phyloP scores from a whole-genome alignment of 306 rosid genomes.

The Castanea mollissima region DNA sequence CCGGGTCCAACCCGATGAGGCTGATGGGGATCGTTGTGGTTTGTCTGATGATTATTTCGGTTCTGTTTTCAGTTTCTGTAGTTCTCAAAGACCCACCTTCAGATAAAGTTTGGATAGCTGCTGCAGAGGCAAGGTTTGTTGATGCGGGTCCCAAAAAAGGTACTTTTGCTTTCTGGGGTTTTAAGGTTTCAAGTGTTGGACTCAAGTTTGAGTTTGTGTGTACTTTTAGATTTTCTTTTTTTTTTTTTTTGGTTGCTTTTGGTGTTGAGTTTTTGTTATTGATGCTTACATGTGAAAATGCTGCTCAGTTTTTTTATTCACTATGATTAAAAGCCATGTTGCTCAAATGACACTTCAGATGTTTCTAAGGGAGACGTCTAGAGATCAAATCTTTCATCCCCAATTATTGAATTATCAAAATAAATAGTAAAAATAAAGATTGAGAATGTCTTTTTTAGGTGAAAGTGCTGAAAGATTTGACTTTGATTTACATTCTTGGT shows the following conservation, averaged over 20 bases:
- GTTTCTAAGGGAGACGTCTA: too few species aligned
- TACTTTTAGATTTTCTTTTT: not conserved
- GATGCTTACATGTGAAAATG: not conserved
- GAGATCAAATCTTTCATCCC: too few species aligned
- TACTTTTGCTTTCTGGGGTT: constrained; percentile 11
- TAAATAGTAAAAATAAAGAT: not conserved
- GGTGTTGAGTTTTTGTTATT: not conserved
- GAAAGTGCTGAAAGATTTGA: not conserved
- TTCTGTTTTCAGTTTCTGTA: constrained; percentile 62
- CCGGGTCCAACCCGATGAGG: constrained; percentile 42
- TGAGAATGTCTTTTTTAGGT: not conserved
- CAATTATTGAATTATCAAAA: too few species aligned
- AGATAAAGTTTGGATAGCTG: constrained; percentile 43
- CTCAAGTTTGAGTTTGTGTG: not conserved
- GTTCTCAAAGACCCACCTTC: constrained; percentile 82
- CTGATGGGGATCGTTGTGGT: constrained; percentile 59
- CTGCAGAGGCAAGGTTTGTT: constrained; percentile 27
- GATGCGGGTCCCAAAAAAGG: constrained; percentile 34
- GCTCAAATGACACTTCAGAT: too few species aligned
- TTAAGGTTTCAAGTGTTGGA: not conserved
- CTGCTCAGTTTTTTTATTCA: not conserved
- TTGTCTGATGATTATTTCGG: constrained; percentile 61
- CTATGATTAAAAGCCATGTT: too few species aligned
- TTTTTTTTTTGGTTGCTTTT: not conserved
- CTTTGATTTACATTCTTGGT: not conserved